Conservation (phyloP, 305 asterid species). For the Fraxinus albicans region DNA sequence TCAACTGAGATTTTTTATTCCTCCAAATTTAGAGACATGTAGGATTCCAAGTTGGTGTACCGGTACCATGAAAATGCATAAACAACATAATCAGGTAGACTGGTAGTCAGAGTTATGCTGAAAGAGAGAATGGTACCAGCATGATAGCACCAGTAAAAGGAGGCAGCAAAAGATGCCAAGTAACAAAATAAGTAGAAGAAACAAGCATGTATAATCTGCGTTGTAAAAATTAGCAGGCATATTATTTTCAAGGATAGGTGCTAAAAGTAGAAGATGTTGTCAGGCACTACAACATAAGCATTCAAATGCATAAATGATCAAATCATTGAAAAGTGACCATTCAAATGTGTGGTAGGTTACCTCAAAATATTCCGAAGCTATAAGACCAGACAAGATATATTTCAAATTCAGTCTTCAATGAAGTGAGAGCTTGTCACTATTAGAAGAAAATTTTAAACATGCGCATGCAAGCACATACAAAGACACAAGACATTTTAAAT, state of each 20-base stretch:
- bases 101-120: neutral
- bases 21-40: conserved; percentile 3
- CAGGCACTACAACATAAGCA: neutral
- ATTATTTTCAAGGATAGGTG: neutral
- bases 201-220: neutral
- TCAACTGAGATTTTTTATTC: neutral
- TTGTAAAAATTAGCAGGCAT: neutral
- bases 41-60: neutral
- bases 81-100: neutral
- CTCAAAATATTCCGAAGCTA: neutral
- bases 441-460: conserved; percentile 1
- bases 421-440: neutral
- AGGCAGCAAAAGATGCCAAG: neutral
- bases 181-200: neutral
- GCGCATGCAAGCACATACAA: neutral
- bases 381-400: neutral
- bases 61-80: neutral
- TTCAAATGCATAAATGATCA: neutral
- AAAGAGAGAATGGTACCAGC: neutral
- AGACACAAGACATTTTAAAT: neutral
- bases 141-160: neutral
- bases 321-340: conserved; percentile 1
- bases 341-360: conserved; percentile 1
- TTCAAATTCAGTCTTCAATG: neutral
- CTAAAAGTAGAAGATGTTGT: neutral